Base-by-base conservation (phyloP, 2,329 filamentous ascomycete species). In the Neocatenulostroma microsporum region DNA sequence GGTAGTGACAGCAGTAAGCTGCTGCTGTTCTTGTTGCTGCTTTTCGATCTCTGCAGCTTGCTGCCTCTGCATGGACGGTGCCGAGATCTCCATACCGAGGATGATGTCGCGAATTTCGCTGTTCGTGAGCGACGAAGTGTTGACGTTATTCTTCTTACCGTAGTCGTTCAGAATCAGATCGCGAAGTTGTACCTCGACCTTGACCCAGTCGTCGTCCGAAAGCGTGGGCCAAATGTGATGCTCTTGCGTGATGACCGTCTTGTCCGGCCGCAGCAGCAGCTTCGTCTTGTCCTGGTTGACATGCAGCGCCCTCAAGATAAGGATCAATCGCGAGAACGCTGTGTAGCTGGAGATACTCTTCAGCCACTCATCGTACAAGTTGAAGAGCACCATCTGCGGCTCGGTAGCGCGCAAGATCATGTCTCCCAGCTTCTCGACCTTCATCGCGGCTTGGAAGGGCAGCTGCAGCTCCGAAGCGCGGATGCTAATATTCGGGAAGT, bases 71-170 rank as follows among this genome's bases (percentile, higher is more conserved):
- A 98, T 83, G 1, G 89, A 96, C 17, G 91, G 91, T 19, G 91
- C 93, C 41, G 86, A 94, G 41, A 98, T 98, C 61, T 98, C 93
- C 93, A 98, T 98, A 74, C 91, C 91, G 46, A 98, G 67, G 53
- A 98, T 98, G 54, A 98, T 96, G 57, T 98, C 91, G 53, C 91
- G 81, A 34, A 98, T 91, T 76, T 98, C 91, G 54, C 84, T 94
- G 58, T 80, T 94, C 1, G 91, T 98, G 64, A 98, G 72, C 61
- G 87, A 94, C 12, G 93, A 93, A 10, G 91, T 89, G 54, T 98
- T 98, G 69, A 98, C 91, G 52, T 96, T 98, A 71, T 98, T 98
- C 76, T 98, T 98, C 76, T 96, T 98, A 58, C 91, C 91, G 59
- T 98, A 98, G 60, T 98, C 91, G 50, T 96, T 95, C 50, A 98